Evolutionary conservation across 1,139 yeast species (phyloP), one percentile per base, ranked within the genome.

Genomic region (Saccharomyces pastorianus): DNA sequence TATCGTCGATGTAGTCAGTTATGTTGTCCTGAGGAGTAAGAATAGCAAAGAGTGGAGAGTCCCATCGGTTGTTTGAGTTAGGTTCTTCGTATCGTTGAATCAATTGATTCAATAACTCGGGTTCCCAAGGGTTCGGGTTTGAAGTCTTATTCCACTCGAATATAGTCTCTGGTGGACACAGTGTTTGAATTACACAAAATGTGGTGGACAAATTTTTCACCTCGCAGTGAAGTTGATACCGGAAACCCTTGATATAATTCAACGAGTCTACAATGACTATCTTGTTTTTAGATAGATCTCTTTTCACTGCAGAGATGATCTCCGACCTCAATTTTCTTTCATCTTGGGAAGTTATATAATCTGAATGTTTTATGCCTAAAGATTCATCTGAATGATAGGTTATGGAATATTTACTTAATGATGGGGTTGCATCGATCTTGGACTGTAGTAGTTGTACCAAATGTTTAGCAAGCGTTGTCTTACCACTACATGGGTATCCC

Each of bases 71-170:
- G 65, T 81, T 80, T 23, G 84, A 83, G 64, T 88, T 87, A 0
- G 99, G 99, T 68, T 93, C 99, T 69, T 93, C 99, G 65, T 85
- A 95, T 59, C 99, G 72, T 82, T 90, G 87, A 4, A 83, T 79
- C 58, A 93, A 72, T 53, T 86, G 93, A 25, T 77, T 78, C 50
- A 91, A 74, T 50, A 89, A 71, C 44, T 80, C 85, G 1, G 76
- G 77, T 41, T 82, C 85, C 98, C 98, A 91, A 48, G 74, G 71
- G 32, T 71, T 69, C 13, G 57, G 56, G 14, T 53, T 57, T n/a
- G 47, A 32, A 17, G 74, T 64, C 2, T 61, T 55, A 0, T 61
- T 47, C 66, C 89, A 88, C 53, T 81, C 77, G 5, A 76, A 65
- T 64, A 95, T 84, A 29, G 74, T 73, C 0, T 80, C 84, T 4